Conservation (phyloP, 306 rosid species). For the Parietaria judaica region DNA sequence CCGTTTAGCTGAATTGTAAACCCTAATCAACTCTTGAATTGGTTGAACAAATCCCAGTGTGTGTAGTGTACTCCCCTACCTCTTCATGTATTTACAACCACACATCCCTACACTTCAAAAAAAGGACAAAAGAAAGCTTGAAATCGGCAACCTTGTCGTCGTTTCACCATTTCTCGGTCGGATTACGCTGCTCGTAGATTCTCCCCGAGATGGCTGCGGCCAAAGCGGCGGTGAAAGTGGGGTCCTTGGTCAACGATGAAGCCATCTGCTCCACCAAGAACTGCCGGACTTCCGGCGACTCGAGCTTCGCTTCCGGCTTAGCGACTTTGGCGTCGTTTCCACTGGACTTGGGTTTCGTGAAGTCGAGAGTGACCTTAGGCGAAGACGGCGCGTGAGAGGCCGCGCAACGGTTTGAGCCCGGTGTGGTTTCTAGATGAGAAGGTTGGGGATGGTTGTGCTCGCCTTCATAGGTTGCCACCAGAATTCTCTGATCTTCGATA, state of each 20-base stretch:
- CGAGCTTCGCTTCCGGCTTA: slow-evolving; percentile 29
- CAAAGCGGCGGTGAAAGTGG: slow-evolving; percentile 84
- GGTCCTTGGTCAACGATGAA: slow-evolving; percentile 84
- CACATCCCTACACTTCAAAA: slow-evolving; percentile 26
- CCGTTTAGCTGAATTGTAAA: neutral
- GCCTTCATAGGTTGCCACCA: slow-evolving; percentile 96
- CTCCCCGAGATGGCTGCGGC: slow-evolving; percentile 91
- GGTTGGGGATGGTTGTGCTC: slow-evolving; percentile 83
- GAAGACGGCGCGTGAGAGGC: slow-evolving; percentile 32
- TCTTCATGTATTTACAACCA: slow-evolving; percentile 52
- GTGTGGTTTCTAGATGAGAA: slow-evolving; percentile 46
- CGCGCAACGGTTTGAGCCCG: slow-evolving; percentile 39
- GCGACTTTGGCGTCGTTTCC: slow-evolving; percentile 23
- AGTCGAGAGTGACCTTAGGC: slow-evolving; percentile 49
- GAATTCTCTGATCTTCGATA: slow-evolving; percentile 74
- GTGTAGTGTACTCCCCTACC: slow-evolving; percentile 6
- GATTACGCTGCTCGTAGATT: slow-evolving; percentile 33
- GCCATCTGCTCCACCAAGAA: slow-evolving; percentile 92
- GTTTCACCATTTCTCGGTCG: slow-evolving; percentile 17
- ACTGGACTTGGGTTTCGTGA: slow-evolving; percentile 42
- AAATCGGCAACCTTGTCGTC: slow-evolving; percentile 8
- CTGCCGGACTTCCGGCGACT: slow-evolving; percentile 47
- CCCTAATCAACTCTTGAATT: neutral
- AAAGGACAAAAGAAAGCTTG: slow-evolving; percentile 5
- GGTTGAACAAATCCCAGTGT: slow-evolving; percentile 16